Base-by-base conservation (phyloP, 306 rosid species). In the Hippophae rhamnoides region DNA sequence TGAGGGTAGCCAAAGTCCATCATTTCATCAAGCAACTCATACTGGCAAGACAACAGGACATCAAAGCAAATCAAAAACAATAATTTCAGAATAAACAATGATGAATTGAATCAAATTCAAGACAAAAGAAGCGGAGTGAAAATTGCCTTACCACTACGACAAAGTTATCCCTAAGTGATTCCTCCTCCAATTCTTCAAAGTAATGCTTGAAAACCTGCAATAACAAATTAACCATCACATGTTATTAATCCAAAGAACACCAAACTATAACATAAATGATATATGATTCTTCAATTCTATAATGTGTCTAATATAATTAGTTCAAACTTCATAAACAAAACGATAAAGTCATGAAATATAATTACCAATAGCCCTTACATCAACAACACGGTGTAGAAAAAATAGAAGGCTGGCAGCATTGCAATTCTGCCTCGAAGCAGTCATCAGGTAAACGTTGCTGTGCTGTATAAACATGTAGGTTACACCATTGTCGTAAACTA, bases 1-100 rank as follows among this genome's bases (percentile, higher is more conserved):
- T 93, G 99, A 47, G 99, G 99, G 71, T 88, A 93, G 26, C 99
- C 99, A 58, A 93, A 93, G 81, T 93, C 99, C 99, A 93, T 93
- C 66, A 93, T 83, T 60, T 92, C 99, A 72, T 92, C 96, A 43
- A 90, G 98, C 67, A 90, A 72, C 76, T 90, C 98, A 12, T 90
- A 90, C 98, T 90, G 76, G 38, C 38, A 66, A 57, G 23, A 31
- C 38, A 45, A 60, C 57, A 79, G 55, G 26, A 43, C 52, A 31
- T 31, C 5, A 31, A 56, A 72, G 42, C 31, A 48, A 11, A 56
- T 12, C 50, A 54, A 66, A 72, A 41, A 55, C 38, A 2, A 31
- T 31, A 31, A 31, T 31, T 31, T 31, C 38, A 31, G 3, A 31
- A 31, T 31, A 31, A 31, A 31, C 38, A 31, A 31, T 31, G 38